Base-by-base conservation (phyloP, 768 basidiomycete genomes). In the Phaeotremella skinneri region DNA sequence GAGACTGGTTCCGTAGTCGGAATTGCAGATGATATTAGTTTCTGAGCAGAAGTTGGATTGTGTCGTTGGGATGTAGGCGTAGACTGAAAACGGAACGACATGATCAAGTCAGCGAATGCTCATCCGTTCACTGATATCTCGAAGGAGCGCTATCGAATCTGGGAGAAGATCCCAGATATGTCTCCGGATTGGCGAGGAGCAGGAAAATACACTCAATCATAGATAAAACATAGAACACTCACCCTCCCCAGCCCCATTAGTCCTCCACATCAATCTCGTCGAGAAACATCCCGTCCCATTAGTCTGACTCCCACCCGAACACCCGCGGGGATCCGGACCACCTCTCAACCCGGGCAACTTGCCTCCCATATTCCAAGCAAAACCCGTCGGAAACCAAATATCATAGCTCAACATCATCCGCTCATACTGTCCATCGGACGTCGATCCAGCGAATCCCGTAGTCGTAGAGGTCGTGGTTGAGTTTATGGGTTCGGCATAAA, bases 311-410 rank as follows among this genome's bases (percentile, higher is more conserved):
- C 76, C 76, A 1, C 76, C 76, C 4, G 71, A 70, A 58, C 76
- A 77, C 1, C 75, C 77, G 13, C 31, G 39, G 0, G 62, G 21
- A n/a, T 73, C 72, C 5, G 72, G 65, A 37, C 80, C 80, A n/a
- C 79, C 80, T 52, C 77, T 90, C 3, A 91, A 62, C 0, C 91
- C 91, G 0, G 91, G 89, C 4, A 93, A 73, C 76, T 96, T 93
- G 5, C 91, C 91, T 3, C 83, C 91, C 53, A 83, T 80, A 17
- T 90, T 89, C 81, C 85, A 93, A 52, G 86, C 81, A 63, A 90
- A 93, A 60, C 84, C 82, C 0, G 53, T 59, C 0, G 87, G 88
- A 69, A 94, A 90, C 75, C 85, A 91, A 9, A 90, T 84, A 71
- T 84, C 85, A 72, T 91, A 93, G 32, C 55, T 59, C 59, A 73